Percentiles rank a stretch among this genome's conserved stretches.
Conservation (phyloP, 768 basidiomycete genomes). For the Boletus insuetus region DNA sequence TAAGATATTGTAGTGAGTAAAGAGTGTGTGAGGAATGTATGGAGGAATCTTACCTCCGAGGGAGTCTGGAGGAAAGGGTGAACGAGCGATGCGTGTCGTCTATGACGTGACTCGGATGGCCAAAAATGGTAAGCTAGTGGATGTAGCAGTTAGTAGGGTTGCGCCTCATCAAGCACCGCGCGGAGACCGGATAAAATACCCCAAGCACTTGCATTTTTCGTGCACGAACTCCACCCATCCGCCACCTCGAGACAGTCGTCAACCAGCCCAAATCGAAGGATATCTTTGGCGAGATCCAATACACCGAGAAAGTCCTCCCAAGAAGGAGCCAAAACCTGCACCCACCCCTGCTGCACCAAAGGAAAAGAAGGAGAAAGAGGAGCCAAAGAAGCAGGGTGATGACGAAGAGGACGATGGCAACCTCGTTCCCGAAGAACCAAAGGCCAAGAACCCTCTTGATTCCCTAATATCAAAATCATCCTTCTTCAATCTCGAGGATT, state of each 20-base stretch:
- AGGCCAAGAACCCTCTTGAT: constrained; percentile 93
- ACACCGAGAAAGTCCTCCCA: constrained; percentile 75
- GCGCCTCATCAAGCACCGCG: too few relatives aligned
- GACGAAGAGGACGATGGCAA: constrained; percentile 79
- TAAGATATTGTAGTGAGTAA: too few relatives aligned
- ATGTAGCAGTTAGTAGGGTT: too few relatives aligned
- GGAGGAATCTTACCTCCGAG: too few relatives aligned
- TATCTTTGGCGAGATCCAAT: constrained; percentile 58
- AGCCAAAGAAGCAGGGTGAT: constrained; percentile 50
- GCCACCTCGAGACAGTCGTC: constrained; percentile 82
- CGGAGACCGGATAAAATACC: too few relatives aligned
- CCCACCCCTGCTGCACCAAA: constrained; percentile 40
- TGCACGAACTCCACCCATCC: too few relatives aligned
- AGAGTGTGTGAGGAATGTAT: too few relatives aligned
- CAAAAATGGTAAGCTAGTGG: too few relatives aligned
- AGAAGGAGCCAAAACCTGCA: constrained; percentile 58
- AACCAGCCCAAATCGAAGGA: constrained; percentile 78
- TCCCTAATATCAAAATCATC: constrained; percentile 83
- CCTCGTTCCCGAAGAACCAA: constrained; percentile 76
- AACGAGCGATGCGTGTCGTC: too few relatives aligned
- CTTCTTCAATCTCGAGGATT: constrained; percentile 90
- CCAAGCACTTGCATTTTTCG: too few relatives aligned
- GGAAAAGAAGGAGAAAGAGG: constrained; percentile 69
- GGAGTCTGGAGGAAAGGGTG: too few relatives aligned
- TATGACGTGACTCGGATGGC: too few relatives aligned